Conservation (phyloP, 2,329 filamentous ascomycete species). For the Bipolaris oryzae region DNA sequence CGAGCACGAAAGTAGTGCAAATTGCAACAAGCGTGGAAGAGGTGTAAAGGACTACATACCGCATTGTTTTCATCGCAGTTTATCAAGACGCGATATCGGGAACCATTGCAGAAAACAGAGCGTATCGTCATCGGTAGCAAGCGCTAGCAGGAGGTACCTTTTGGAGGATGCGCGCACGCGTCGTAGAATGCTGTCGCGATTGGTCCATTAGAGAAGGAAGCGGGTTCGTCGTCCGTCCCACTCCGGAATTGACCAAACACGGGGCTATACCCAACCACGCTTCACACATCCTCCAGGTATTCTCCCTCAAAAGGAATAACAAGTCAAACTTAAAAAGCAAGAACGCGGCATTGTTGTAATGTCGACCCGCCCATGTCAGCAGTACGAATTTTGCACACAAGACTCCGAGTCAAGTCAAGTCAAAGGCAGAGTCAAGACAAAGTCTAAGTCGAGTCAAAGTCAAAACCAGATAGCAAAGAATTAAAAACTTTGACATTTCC, state of each 20-base stretch:
- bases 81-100: conserved; percentile 4
- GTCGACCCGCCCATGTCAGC: neutral
- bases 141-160: conserved; percentile 9
- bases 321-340: neutral
- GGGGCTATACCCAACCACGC: neutral
- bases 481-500: neutral
- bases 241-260: neutral
- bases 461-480: neutral
- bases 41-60: conserved; percentile 19
- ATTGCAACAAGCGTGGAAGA: conserved; percentile 23
- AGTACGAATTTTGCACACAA: neutral
- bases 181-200: conserved; percentile 17
- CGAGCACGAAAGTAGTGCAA: conserved; percentile 28
- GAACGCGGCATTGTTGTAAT: neutral
- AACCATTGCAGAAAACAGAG: conserved; percentile 32
- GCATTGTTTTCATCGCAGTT: conserved; percentile 33
- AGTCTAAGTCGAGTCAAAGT: too few species aligned
- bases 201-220: conserved; percentile 13
- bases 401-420: neutral
- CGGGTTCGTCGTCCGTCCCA: neutral
- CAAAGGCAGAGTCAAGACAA: neutral
- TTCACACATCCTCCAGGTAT: neutral
- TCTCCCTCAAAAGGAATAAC: neutral
- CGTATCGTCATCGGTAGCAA: conserved; percentile 18
- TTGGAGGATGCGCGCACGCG: conserved; percentile 22